Conservation (phyloP, 2,329 filamentous ascomycete species). For the Aureobasidium sp. region DNA sequence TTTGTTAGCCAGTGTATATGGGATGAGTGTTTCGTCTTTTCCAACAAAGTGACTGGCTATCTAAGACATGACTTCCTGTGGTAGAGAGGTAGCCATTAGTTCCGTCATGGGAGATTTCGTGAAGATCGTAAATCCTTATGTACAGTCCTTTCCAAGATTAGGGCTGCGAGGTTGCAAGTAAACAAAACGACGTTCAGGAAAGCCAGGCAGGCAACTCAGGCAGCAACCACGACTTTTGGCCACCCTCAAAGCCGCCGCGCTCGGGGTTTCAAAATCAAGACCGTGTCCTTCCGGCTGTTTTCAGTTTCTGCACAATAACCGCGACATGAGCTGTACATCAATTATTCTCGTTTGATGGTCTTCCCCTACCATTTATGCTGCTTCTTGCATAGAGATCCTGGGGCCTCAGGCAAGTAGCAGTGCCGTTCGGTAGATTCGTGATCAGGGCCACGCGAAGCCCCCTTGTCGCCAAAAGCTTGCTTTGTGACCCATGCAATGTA, state of each 20-base stretch:
- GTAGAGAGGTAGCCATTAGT: not conserved
- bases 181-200: too few species aligned
- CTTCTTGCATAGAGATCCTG: too few species aligned
- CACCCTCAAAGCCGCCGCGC: not conserved
- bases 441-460: not conserved
- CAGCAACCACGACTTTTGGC: not conserved
- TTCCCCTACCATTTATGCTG: too few species aligned
- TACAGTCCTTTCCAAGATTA: too few species aligned
- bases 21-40: not conserved
- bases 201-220: not conserved
- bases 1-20: not conserved
- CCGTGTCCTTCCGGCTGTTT: not conserved
- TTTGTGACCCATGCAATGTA: conserved; percentile 1
- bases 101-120: too few species aligned
- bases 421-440: too few species aligned
- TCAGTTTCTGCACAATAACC: too few species aligned
- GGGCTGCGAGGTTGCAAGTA: too few species aligned
- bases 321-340: too few species aligned
- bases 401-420: too few species aligned
- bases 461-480: not conserved
- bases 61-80: not conserved
- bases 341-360: too few species aligned
- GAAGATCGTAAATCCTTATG: not conserved
- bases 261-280: not conserved
- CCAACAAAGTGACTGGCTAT: not conserved